Conservation (phyloP, 441 rosid species). For the Adansonia grandidieri region DNA sequence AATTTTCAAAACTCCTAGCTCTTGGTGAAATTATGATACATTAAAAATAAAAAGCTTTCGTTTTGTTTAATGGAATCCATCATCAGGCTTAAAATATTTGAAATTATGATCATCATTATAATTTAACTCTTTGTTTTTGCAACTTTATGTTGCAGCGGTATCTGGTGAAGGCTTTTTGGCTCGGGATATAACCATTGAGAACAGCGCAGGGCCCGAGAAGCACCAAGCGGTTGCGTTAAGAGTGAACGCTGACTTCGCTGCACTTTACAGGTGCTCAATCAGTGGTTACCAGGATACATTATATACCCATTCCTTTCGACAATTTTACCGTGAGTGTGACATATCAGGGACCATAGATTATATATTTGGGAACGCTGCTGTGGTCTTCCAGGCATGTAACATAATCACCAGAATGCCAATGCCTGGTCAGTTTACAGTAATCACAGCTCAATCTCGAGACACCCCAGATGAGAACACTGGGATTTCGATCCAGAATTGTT, state of each 20-base stretch:
- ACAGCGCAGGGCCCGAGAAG: conserved; percentile 74
- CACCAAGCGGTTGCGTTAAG: conserved; percentile 84
- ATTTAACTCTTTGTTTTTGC: neutral
- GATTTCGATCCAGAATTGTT: conserved; percentile 82
- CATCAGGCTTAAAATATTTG: neutral
- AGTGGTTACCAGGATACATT: conserved; percentile 75
- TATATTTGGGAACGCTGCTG: conserved; percentile 85
- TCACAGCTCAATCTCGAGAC: conserved; percentile 80
- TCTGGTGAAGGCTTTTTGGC: conserved; percentile 89
- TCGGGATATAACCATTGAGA: conserved; percentile 64
- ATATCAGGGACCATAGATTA: conserved; percentile 79
- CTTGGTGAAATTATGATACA: conserved; percentile 3
- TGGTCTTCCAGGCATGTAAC: conserved; percentile 68
- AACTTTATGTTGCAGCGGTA: conserved; percentile 53
- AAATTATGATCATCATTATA: neutral
- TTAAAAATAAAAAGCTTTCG: neutral
- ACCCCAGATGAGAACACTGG: conserved; percentile 70
- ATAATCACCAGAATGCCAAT: conserved; percentile 65
- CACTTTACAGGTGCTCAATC: conserved; percentile 61
- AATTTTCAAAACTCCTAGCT: neutral
- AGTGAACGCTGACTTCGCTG: conserved; percentile 71
- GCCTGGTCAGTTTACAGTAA: conserved; percentile 68
- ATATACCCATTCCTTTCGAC: conserved; percentile 79
- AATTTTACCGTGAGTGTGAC: conserved; percentile 82
- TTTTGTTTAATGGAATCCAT: neutral